Evolutionary conservation across 371 early-diverging fungal genomes (phyloP).

Genomic region (Capniomyces stellatus): DNA sequence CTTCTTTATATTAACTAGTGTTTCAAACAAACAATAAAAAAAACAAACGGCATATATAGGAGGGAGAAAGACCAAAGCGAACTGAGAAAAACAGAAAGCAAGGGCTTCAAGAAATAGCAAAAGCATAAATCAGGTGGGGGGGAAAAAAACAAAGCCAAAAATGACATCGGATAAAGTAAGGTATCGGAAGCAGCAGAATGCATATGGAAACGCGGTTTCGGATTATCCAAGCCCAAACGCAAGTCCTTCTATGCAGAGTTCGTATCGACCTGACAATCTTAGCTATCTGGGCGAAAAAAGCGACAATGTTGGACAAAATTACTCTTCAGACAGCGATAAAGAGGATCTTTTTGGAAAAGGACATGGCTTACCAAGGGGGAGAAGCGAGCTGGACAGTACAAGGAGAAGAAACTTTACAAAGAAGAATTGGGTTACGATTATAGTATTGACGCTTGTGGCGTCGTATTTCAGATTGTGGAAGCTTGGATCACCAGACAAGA

Average conservation of each 20-base stretch:
- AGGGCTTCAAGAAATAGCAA: too few relatives aligned
- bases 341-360: too few relatives aligned
- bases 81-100: too few relatives aligned
- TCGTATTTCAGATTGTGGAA: slow-evolving; percentile 24
- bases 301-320: too few relatives aligned
- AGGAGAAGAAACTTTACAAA: slow-evolving; percentile 7
- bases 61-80: too few relatives aligned
- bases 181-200: background rate
- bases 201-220: background rate
- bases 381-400: background rate
- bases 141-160: background rate
- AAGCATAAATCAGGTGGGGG: too few relatives aligned
- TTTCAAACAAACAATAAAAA: background rate
- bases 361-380: too few relatives aligned
- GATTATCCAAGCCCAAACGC: background rate
- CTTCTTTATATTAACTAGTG: too few relatives aligned
- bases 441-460: slow-evolving; percentile 12
- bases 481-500: slow-evolving; percentile 13
- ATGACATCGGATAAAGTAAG: slow-evolving; percentile 1
- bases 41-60: too few relatives aligned
- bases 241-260: background rate
- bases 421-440: slow-evolving; percentile 21
- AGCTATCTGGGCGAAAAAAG: background rate
- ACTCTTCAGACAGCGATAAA: too few relatives aligned
- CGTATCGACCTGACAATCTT: background rate